Evolutionary conservation across 2,329 filamentous ascomycete genomes (phyloP).

Genomic region (Curvularia lunata): DNA sequence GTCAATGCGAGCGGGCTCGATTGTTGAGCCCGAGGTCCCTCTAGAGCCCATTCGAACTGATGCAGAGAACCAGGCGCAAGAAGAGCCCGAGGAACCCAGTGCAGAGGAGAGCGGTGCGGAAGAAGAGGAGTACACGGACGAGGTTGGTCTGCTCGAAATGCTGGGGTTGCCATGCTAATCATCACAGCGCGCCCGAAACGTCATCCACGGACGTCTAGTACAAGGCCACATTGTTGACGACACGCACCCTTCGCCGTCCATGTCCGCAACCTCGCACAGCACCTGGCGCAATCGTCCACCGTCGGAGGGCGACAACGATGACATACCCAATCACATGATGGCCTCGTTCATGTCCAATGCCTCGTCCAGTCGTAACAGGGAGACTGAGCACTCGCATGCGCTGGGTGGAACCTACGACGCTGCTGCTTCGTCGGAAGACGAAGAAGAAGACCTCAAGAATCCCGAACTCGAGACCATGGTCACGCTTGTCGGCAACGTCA

Average conservation of each 20-base stretch:
- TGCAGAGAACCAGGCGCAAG: constrained; percentile 26
- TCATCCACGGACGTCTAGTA: constrained; percentile 87
- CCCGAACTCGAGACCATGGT: constrained; percentile 90
- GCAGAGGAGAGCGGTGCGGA: constrained; percentile 36
- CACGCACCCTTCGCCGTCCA: constrained; percentile 80
- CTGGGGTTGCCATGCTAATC: constrained; percentile 19
- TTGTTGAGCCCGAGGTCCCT: constrained; percentile 42
- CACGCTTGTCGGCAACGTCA: constrained; percentile 94
- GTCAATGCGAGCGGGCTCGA: constrained; percentile 44
- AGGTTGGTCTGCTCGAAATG: constrained; percentile 47
- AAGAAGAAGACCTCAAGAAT: constrained; percentile 86
- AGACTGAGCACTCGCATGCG: constrained; percentile 65
- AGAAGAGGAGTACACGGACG: constrained; percentile 69
- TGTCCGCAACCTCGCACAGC: constrained; percentile 68
- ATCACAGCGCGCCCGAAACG: constrained; percentile 73
- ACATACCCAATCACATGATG: constrained; percentile 82
- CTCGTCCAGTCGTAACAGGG: constrained; percentile 56
- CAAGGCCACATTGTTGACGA: constrained; percentile 97
- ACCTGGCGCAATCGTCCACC: constrained; percentile 52
- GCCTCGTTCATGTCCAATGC: constrained; percentile 83
- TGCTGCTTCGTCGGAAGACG: constrained; percentile 83
- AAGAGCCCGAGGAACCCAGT: constrained; percentile 21
- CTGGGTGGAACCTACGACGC: constrained; percentile 86
- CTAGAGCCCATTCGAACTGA: constrained; percentile 34
- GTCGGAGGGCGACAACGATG: constrained; percentile 56